Conservation (phyloP, 1,284 basidiomycete species). For the Microbotryum silenes-acaulis region DNA sequence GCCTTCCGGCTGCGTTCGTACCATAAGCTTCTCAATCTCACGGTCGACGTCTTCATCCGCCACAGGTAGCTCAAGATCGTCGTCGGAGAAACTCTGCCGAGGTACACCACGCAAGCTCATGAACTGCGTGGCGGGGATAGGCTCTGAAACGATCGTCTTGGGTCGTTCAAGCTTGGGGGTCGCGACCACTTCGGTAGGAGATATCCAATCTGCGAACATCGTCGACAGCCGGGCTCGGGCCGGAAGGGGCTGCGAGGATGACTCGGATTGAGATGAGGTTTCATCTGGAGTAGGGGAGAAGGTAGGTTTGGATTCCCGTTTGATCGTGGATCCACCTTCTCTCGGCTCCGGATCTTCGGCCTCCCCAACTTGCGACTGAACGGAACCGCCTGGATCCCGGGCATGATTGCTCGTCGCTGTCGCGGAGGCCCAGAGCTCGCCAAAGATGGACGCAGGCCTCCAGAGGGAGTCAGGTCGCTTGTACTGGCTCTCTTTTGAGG, state of each 20-base stretch:
- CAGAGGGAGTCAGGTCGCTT: no score
- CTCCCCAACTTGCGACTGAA: background rate
- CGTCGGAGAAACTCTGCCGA: constrained; percentile 32
- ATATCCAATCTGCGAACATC: constrained; percentile 33
- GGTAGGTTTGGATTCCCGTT: constrained; percentile 1
- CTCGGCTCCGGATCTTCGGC: background rate
- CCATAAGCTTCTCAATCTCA: constrained; percentile 58
- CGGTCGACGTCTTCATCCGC: constrained; percentile 42
- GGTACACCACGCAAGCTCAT: background rate
- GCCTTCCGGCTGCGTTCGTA: constrained; percentile 40
- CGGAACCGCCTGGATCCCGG: background rate
- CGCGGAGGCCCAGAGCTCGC: constrained; percentile 18
- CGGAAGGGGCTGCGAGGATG: background rate
- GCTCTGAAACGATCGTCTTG: constrained; percentile 25
- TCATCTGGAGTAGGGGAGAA: background rate
- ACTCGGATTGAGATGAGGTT: no score
- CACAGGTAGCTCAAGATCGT: constrained; percentile 52
- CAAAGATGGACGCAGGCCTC: constrained; percentile 16
- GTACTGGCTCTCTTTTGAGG: no score
- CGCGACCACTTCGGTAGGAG: constrained; percentile 1
- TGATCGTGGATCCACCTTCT: background rate
- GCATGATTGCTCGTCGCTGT: background rate
- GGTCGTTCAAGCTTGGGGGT: background rate
- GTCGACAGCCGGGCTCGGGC: constrained; percentile 28
- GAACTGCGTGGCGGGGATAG: constrained; percentile 13